Percentiles rank a stretch among this genome's conserved stretches.
Evolutionary conservation across 371 early-diverging fungal species (phyloP).

Genomic region (Mucor mucedo): DNA sequence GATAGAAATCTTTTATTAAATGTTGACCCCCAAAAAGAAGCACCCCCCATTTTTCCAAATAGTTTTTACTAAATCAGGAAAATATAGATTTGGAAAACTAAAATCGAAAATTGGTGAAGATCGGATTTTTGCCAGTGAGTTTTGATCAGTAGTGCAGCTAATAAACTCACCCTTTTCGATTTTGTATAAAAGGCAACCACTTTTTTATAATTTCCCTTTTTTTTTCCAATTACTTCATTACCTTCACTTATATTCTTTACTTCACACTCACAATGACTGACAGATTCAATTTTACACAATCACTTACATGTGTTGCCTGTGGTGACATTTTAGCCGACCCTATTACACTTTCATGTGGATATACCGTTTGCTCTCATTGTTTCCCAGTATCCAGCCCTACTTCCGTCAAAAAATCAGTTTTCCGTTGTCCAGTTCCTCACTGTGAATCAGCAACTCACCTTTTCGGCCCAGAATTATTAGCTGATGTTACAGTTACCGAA

Average conservation of each 20-base stretch:
- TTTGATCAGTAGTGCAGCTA: slow-evolving; percentile 20
- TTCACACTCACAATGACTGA: slow-evolving; percentile 13
- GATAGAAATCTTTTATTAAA: too few relatives aligned
- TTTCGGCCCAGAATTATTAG: slow-evolving; percentile 29
- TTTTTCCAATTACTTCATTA: slow-evolving; percentile 10
- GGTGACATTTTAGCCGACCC: slow-evolving; percentile 27
- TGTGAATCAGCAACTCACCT: slow-evolving; percentile 31
- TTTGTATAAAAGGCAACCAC: slow-evolving; percentile 12
- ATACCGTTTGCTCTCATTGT: slow-evolving; percentile 31
- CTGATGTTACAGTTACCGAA: slow-evolving; percentile 15
- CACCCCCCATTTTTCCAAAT: background rate
- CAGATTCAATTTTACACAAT: slow-evolving; percentile 22
- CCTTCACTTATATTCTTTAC: slow-evolving; percentile 2
- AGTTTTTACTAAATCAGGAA: slow-evolving; percentile 15
- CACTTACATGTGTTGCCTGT: slow-evolving; percentile 32
- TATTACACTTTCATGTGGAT: slow-evolving; percentile 36
- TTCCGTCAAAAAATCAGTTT: slow-evolving; percentile 25
- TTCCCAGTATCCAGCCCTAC: slow-evolving; percentile 22
- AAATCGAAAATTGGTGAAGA: slow-evolving; percentile 19
- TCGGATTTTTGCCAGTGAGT: slow-evolving; percentile 25
- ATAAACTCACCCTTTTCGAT: slow-evolving; percentile 11
- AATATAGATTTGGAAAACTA: slow-evolving; percentile 5
- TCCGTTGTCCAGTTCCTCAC: slow-evolving; percentile 29
- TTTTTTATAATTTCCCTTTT: slow-evolving; percentile 4
- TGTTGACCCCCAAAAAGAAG: background rate